A percentile compares a stretch with the other conserved stretches of the same genome.
Evolutionary conservation across 495 filamentous ascomycete species (phyloP).

Genomic region (Cudoniella acicularis): DNA sequence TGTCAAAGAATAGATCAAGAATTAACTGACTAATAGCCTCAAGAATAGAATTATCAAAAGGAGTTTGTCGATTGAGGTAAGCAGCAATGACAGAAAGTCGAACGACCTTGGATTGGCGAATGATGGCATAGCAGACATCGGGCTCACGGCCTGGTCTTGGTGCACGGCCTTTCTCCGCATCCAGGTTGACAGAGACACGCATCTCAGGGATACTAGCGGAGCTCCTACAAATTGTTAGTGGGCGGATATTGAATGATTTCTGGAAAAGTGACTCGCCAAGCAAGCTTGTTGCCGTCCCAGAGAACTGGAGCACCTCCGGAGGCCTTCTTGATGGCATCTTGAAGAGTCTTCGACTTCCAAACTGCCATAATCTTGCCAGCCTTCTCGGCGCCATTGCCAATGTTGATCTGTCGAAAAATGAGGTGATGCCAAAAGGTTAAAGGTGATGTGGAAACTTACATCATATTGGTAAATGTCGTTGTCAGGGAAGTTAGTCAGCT

Average conservation of each 20-base stretch:
- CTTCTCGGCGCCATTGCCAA: conserved; percentile 59
- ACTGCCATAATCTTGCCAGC: conserved; percentile 53
- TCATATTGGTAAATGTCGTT: conserved; percentile 76
- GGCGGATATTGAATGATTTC: not conserved
- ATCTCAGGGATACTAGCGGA: conserved; percentile 31
- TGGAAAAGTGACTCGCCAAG: conserved; percentile 59
- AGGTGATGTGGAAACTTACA: conserved; percentile 50
- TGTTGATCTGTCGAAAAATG: conserved; percentile 48
- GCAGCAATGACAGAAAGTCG: conserved; percentile 56
- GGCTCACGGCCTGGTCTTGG: conserved; percentile 25
- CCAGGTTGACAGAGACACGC: conserved; percentile 60
- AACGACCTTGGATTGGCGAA: conserved; percentile 57
- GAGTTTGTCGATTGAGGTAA: conserved; percentile 58
- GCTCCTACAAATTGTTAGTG: conserved; percentile 34
- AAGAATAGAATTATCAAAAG: conserved; percentile 60
- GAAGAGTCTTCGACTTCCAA: conserved; percentile 62
- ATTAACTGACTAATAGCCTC: conserved; percentile 67
- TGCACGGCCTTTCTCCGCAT: conserved; percentile 46
- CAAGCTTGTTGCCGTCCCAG: conserved; percentile 74
- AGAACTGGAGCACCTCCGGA: conserved; percentile 47
- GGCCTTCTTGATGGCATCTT: conserved; percentile 41
- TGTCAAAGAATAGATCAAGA: not conserved
- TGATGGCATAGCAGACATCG: conserved; percentile 53
- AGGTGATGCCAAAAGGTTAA: not conserved
- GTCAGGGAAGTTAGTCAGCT: conserved; percentile 50